Conservation (phyloP, 2,329 filamentous ascomycete species). For the Aspergillus persii region DNA sequence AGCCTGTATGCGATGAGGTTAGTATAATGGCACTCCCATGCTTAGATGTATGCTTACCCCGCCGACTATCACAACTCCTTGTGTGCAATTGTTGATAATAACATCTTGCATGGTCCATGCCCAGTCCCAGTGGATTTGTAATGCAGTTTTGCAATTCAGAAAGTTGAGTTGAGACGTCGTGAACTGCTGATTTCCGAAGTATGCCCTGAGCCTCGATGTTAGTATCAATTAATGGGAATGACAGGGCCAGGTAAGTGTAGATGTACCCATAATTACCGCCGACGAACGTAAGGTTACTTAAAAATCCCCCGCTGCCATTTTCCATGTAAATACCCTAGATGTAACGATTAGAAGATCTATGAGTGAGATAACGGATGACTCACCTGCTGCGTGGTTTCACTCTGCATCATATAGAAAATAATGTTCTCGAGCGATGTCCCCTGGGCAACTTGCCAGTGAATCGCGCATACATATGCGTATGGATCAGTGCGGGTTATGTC, state of each 20-base stretch:
- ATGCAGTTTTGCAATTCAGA: slow-evolving; percentile 50
- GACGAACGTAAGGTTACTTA: slow-evolving; percentile 58
- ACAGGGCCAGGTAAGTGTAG: neutral
- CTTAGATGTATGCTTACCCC: slow-evolving; percentile 12
- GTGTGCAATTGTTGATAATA: slow-evolving; percentile 50
- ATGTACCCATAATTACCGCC: slow-evolving; percentile 57
- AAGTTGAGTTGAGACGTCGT: slow-evolving; percentile 56
- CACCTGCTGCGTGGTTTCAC: slow-evolving; percentile 28
- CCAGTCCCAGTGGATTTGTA: slow-evolving; percentile 59
- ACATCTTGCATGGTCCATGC: slow-evolving; percentile 54
- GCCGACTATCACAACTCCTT: slow-evolving; percentile 49
- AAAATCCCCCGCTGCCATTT: slow-evolving; percentile 54
- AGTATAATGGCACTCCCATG: neutral
- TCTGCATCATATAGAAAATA: slow-evolving; percentile 64
- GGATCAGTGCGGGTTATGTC: slow-evolving; percentile 17
- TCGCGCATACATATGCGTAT: slow-evolving; percentile 40
- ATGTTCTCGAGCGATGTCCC: slow-evolving; percentile 72
- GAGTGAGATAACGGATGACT: too few relatives aligned
- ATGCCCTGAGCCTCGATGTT: slow-evolving; percentile 8
- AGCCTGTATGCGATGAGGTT: slow-evolving; percentile 15
- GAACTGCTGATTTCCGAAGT: slow-evolving; percentile 61
- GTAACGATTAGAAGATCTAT: neutral
- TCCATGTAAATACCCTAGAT: slow-evolving; percentile 26
- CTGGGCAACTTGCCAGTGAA: slow-evolving; percentile 75
- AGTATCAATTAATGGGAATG: neutral